Percentiles rank a stretch among this genome's conserved stretches.
Evolutionary conservation across 345 rosid species (phyloP).

Genomic region (Mercurialis annua): DNA sequence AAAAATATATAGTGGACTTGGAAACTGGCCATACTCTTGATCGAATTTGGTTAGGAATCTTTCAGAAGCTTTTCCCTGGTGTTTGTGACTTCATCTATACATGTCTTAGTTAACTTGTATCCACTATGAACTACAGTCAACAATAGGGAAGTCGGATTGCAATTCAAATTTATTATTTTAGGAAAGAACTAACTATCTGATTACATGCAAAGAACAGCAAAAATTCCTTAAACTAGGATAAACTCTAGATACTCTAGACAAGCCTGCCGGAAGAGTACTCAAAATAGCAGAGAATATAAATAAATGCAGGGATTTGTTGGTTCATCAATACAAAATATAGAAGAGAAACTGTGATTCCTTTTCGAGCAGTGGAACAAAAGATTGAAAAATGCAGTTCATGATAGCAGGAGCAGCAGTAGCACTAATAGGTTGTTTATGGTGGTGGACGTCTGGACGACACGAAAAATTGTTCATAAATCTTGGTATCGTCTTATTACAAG

Average conservation of each 20-base stretch:
- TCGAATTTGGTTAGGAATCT: not conserved
- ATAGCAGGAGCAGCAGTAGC: not conserved
- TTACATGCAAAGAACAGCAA: not conserved
- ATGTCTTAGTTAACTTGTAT: not conserved
- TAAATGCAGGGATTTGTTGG: not conserved
- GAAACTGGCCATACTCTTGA: not conserved
- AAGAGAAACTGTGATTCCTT: not conserved
- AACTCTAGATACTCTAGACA: not conserved
- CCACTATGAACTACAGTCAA: not conserved
- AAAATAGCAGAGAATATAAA: not conserved
- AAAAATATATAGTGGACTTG: not conserved
- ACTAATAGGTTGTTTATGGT: not conserved
- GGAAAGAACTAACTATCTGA: not conserved
- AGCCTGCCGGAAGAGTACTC: not conserved
- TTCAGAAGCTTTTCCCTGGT: not conserved
- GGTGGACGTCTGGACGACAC: not conserved
- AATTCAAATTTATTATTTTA: not conserved
- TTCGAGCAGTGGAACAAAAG: not conserved
- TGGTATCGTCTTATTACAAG: not conserved
- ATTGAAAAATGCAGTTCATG: not conserved
- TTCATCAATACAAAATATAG: too few species aligned
- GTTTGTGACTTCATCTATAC: not conserved
- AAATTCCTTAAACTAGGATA: not conserved
- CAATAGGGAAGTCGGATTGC: not conserved
- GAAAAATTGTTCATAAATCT: not conserved